Evolutionary conservation across 441 rosid species (phyloP), one percentile per base, ranked within the genome.

Genomic region (Populus trichocarpa): DNA sequence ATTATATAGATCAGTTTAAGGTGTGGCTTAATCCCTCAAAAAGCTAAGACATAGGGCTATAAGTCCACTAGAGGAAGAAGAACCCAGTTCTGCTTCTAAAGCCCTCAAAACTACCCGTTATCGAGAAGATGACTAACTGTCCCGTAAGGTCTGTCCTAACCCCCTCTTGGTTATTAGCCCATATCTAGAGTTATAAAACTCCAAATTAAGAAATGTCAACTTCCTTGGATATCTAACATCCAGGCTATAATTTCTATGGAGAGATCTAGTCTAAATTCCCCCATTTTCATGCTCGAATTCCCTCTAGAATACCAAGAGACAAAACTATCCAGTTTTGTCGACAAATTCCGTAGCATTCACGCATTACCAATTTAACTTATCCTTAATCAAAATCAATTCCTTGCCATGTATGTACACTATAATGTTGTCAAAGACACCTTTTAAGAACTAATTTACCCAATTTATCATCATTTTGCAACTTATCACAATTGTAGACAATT

Each of bases 241-340:
- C 2, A 50, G 22, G 8, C 1, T 18, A 53, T 0, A 53, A 53
- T 0, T 16, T 53, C 7, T 18, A 53, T 18, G 6, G 1, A 46
- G n/a, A 18, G 8, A 53, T 2, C 8, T 2, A 53, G 0, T 6
- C 61, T 0, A 53, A 53, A 6, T 53, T 18, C n/a, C n/a, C 2
- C 0, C 1, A 6, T 18, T 53, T 53, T 53, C 8, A 18, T 53
- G 3, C 6, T 16, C n/a, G 8, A 50, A 53, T 18, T 18, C 61
- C 8, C 61, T 18, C 7, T 5, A 0, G 20, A 53, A 18, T 0
- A 16, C n/a, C 8, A 16, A 18, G 3, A 16, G 8, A 53, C 0
- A 0, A 16, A 18, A 53, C 2, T 18, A 0, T 53, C 7, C 0
- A 16, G 1, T 50, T 16, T 16, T 2, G 1, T 53, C 0, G 22